phyloP scores from a whole-genome alignment of 352 stramenopile genomes.

The Phytopythium montanum region DNA sequence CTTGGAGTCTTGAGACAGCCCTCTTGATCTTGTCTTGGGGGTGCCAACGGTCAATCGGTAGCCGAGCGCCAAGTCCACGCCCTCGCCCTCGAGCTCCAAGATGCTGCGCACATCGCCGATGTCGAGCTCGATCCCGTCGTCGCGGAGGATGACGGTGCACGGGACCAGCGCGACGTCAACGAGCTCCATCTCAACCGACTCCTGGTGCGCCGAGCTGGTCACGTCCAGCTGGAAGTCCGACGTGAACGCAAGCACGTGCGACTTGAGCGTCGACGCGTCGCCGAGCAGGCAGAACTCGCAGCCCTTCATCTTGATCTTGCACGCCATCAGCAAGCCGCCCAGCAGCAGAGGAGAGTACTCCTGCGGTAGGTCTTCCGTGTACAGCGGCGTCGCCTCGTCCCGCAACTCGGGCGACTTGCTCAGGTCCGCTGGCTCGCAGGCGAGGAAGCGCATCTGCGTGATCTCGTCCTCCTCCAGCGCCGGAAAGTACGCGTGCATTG shows the following conservation, averaged over 20 bases:
- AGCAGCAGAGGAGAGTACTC: conserved; percentile 73
- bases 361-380: conserved; percentile 51
- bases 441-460: conserved; percentile 70
- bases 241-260: conserved; percentile 79
- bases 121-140: conserved; percentile 74
- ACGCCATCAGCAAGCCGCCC: conserved; percentile 43
- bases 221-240: conserved; percentile 66
- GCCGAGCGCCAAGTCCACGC: conserved; percentile 71
- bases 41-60: conserved; percentile 67
- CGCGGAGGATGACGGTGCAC: conserved; percentile 54
- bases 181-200: conserved; percentile 72
- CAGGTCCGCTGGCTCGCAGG: conserved; percentile 33
- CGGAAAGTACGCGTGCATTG: conserved; percentile 53
- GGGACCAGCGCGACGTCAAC: conserved; percentile 78
- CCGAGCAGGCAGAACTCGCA: conserved; percentile 79
- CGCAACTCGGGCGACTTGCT: conserved; percentile 55
- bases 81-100: conserved; percentile 83
- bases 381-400: conserved; percentile 41
- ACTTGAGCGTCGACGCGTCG: conserved; percentile 66
- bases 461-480: conserved; percentile 64
- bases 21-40: conserved; percentile 17
- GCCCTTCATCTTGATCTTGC: conserved; percentile 44
- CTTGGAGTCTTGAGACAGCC: conserved; percentile 7
- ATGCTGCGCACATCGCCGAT: conserved; percentile 72
- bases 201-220: conserved; percentile 51